Base-by-base conservation (phyloP, 768 basidiomycete species). In the Calocera cornea region DNA sequence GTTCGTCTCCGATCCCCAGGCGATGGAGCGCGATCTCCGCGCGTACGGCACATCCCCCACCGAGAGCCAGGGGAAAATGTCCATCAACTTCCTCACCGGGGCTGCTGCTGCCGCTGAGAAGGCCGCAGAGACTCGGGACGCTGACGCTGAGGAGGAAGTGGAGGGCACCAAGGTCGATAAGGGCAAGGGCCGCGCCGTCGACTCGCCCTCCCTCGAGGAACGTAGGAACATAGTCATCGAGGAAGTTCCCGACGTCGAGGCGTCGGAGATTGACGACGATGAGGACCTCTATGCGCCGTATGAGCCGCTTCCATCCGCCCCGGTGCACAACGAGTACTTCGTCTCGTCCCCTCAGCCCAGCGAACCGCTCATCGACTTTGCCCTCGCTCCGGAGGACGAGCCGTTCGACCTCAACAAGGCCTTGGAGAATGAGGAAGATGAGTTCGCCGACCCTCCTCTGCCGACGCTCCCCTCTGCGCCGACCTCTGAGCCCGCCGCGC, bases 41-140 rank as follows among this genome's bases (percentile, higher is more conserved):
- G 85, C 44, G 86, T 85, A 44, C 89, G 88, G 89, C 84, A 88
- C 1, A 88, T 83, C 72, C 83, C 88, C 14, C 86, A 87, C 75
- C 78, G 80, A 38, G 73, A 88, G 34, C 79, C 80, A 40, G 79
- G 78, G 65, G 80, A 78, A 75, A 66, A 40, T 73, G 50, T 77
- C 79, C 34, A 64, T 66, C 41, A 68, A 71, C 68, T 74, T 70
- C 65, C 70, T 67, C 19, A 72, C 72, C n/a, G n/a, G n/a, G n/a
- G n/a, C n/a, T n/a, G n/a, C n/a, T 34, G 65, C 72, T 0, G 74
- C 76, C 36, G 65, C 72, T 0, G 74, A 76, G 22, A 73, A 73
- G 12, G 76, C 76, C 24, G 77, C 75, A n/a, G 72, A 67, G n/a
- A n/a, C n/a, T n/a, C n/a, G n/a, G n/a, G 69, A 70, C 22, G 79